Evolutionary conservation across 148 eudicot genomes (phyloP).

Genomic region (Drosera capensis): DNA sequence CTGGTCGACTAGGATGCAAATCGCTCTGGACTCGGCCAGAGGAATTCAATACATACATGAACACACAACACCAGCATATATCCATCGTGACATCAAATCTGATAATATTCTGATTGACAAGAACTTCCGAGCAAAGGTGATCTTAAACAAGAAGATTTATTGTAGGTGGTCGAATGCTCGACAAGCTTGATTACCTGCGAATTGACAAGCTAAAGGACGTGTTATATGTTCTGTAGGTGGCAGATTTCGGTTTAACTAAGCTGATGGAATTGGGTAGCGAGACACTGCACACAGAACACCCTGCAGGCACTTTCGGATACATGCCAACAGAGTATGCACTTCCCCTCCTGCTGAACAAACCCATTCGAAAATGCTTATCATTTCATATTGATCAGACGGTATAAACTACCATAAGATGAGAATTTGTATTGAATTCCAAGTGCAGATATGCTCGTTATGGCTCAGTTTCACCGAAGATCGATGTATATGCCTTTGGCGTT

Average conservation of each 20-base stretch:
- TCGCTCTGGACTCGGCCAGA: conserved; percentile 73
- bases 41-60: conserved; percentile 77
- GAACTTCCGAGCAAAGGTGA: conserved; percentile 50
- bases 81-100: conserved; percentile 64
- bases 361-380: no score
- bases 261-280: conserved; percentile 39
- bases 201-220: no score
- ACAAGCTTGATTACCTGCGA: no score
- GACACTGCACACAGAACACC: conserved; percentile 28
- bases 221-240: conserved; percentile 26
- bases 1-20: conserved; percentile 61
- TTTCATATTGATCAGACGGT: no score
- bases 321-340: conserved; percentile 63
- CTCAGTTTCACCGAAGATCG: conserved; percentile 55
- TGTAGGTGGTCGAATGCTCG: no score
- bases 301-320: conserved; percentile 57
- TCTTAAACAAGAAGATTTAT: no score
- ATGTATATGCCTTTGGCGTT: conserved; percentile 78
- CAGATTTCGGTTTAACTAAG: conserved; percentile 68
- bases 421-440: neutral
- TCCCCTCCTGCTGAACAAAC: no score
- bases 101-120: conserved; percentile 49
- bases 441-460: conserved; percentile 60
- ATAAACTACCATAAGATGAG: no score
- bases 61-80: conserved; percentile 47